Conservation (phyloP, 2,329 filamentous ascomycete species). For the Teratosphaeria destructans region DNA sequence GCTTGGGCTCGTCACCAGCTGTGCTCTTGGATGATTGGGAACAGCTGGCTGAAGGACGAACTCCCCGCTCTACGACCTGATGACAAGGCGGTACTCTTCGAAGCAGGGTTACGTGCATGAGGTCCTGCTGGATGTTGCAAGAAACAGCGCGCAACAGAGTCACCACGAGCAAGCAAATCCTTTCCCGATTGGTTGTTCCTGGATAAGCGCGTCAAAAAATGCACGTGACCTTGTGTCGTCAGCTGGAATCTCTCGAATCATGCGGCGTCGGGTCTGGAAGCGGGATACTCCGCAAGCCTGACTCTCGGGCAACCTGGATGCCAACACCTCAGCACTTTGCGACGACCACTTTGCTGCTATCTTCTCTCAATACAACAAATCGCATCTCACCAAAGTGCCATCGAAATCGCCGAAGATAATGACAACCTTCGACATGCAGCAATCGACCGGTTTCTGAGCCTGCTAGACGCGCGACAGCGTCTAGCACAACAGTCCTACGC, state of each 20-base stretch:
- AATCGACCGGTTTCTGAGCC: slow-evolving; percentile 10
- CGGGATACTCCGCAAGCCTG: background rate
- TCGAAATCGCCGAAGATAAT: background rate
- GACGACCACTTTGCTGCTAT: background rate
- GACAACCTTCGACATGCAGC: background rate
- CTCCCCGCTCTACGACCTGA: background rate
- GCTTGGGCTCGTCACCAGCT: background rate
- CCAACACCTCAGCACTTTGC: background rate
- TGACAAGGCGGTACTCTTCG: background rate
- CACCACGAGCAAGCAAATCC: background rate
- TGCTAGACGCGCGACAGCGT: slow-evolving; percentile 24
- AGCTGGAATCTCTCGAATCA: background rate
- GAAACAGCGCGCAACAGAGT: background rate
- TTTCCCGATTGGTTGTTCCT: background rate
- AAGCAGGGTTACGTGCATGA: background rate
- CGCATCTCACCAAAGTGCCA: slow-evolving; percentile 2
- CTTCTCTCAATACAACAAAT: background rate
- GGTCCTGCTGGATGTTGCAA: background rate
- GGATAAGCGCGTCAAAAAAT: background rate
- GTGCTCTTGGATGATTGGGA: background rate
- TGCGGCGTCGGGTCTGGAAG: background rate
- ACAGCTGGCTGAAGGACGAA: background rate
- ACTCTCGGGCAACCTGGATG: background rate
- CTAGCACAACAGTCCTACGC: slow-evolving; percentile 17
- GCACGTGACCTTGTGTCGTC: background rate